Conservation (phyloP, 352 stramenopile species). For the Pythium periplocum region DNA sequence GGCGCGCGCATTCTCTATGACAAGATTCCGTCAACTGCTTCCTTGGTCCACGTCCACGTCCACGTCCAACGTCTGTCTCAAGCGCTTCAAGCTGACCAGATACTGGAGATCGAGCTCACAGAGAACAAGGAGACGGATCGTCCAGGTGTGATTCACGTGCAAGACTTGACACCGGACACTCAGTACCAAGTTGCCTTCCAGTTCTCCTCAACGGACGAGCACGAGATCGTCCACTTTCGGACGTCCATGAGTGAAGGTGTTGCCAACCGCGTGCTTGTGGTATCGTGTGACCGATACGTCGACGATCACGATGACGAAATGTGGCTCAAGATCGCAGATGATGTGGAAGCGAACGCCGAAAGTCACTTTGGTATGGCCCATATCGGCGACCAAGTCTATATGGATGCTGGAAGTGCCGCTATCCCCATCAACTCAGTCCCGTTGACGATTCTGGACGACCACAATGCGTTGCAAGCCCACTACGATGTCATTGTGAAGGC, state of each 20-base stretch:
- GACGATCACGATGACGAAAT: constrained; percentile 49
- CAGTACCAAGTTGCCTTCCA: constrained; percentile 35
- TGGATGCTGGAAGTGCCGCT: constrained; percentile 3
- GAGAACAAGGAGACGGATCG: not conserved
- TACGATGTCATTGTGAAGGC: constrained; percentile 25
- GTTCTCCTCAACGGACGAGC: not conserved
- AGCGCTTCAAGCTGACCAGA: too few relatives aligned
- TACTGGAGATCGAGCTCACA: too few relatives aligned
- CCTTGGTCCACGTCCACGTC: too few relatives aligned
- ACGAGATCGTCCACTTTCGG: constrained; percentile 34
- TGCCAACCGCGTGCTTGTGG: constrained; percentile 25
- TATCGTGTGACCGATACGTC: constrained; percentile 56
- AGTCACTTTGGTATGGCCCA: constrained; percentile 18
- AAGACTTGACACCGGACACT: constrained; percentile 26
- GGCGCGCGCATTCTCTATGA: constrained; percentile 50
- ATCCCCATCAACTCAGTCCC: not conserved
- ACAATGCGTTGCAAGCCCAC: not conserved
- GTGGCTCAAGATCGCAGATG: constrained; percentile 29
- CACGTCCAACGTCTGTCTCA: too few relatives aligned
- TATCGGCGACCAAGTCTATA: constrained; percentile 22
- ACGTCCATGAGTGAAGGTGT: constrained; percentile 9
- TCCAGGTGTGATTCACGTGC: constrained; percentile 27
- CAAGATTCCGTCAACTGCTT: constrained; percentile 5
- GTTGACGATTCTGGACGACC: not conserved
- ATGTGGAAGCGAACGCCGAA: constrained; percentile 18